Base-by-base conservation (phyloP, 140 eudicot species). In the Stevia rebaudiana region DNA sequence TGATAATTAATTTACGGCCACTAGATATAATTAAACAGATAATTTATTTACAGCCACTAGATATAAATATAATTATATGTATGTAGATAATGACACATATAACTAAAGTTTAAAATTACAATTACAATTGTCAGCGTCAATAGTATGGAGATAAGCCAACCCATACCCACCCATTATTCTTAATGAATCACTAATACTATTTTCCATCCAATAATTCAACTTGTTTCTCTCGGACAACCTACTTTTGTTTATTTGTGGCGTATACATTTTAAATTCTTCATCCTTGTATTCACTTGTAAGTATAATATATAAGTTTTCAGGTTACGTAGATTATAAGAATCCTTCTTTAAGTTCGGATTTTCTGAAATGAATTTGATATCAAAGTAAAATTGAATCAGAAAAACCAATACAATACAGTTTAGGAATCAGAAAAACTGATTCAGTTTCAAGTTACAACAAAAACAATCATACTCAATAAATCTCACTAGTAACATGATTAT, bases 141-240 rank as follows among this genome's bases (percentile, higher is more conserved):
- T 59, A 50, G 65, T 74, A 21, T 67, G 49, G 47, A 67, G 79
- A 67, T 74, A 74, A 74, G 70, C 65, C 69, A 58, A 58, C 60
- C 37, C 37, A 48, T 46, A 40, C 37, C 63, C 76, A 72, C 71
- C 48, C 70, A 17, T 17, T 22, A 62, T 61, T 30, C 67, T 61
- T 31, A 61, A 36, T 33, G 42, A 71, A 49, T 21, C 18, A 15
- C 8, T 8, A 40, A 61, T 33, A 61, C 11, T 71, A 49, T 37
- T 61, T 62, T 47, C 13, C 23, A 35, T 58, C 55, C 70, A 61
- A 71, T 71, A 61, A 71, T 61, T 46, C 56, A 36, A 21, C 24
- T 56, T 56, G 9, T 56, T 31, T 56, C 2, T 16, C 11, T 16
- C 3, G 43, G 12, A 31, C 23, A n/a, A 56, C 63, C 61, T 30